Conservation (phyloP, 2,329 filamentous ascomycete genomes). For the Chrysosporium queenslandicum region DNA sequence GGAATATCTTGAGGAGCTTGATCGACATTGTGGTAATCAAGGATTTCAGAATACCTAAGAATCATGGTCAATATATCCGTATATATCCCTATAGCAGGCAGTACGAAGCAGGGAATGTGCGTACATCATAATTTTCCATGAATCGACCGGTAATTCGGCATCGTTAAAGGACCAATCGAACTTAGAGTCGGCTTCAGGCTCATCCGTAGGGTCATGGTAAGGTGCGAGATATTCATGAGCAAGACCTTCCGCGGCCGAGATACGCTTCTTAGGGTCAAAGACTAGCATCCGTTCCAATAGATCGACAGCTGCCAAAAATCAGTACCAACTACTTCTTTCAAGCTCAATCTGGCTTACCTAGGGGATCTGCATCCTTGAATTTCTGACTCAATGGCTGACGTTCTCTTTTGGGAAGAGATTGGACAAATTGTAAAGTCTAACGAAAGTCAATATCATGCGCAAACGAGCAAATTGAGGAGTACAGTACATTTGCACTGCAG, state of each 20-base stretch:
- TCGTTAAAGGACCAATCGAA: slow-evolving; percentile 99
- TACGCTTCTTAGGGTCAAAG: slow-evolving; percentile 93
- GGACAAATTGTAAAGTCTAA: slow-evolving; percentile 90
- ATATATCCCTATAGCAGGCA: neutral
- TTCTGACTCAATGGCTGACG: slow-evolving; percentile 76
- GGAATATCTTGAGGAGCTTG: slow-evolving; percentile 25
- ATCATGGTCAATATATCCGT: slow-evolving; percentile 15
- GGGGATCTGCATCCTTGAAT: slow-evolving; percentile 87
- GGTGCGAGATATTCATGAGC: slow-evolving; percentile 88
- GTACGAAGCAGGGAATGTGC: slow-evolving; percentile 23
- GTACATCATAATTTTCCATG: slow-evolving; percentile 99
- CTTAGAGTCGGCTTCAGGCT: slow-evolving; percentile 90
- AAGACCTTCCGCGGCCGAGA: slow-evolving; percentile 76
- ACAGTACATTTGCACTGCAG: slow-evolving; percentile 84
- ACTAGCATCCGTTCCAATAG: slow-evolving; percentile 94
- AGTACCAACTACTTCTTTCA: neutral
- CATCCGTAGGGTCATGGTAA: slow-evolving; percentile 95
- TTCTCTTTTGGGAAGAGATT: slow-evolving; percentile 90
- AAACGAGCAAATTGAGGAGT: neutral
- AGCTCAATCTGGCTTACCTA: slow-evolving; percentile 48
- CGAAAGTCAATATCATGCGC: slow-evolving; percentile 17
- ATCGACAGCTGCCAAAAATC: slow-evolving; percentile 59
- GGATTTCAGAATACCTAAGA: slow-evolving; percentile 89
- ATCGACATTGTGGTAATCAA: slow-evolving; percentile 96
- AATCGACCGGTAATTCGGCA: slow-evolving; percentile 90